Conservation (phyloP, 2,329 filamentous ascomycete species). For the Chalaropsis thielavioides region DNA sequence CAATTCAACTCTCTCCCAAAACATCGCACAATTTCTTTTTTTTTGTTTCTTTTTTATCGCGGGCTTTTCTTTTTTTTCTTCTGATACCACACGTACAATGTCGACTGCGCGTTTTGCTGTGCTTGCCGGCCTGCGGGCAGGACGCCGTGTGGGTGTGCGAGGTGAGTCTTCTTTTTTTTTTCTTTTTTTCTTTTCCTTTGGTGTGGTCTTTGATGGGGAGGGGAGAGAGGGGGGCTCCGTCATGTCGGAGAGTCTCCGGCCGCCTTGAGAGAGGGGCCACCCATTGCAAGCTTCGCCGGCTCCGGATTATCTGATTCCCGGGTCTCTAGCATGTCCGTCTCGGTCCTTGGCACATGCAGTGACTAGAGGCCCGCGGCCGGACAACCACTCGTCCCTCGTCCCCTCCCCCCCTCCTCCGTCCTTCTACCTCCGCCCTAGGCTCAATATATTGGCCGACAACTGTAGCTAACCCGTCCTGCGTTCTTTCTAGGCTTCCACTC, state of each 20-base stretch:
- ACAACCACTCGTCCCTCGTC: background rate
- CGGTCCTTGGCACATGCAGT: background rate
- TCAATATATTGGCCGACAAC: background rate
- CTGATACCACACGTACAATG: conserved; percentile 8
- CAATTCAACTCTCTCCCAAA: background rate
- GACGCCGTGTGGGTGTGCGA: conserved; percentile 10
- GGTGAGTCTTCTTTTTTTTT: conserved; percentile 14
- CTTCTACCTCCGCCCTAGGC: background rate
- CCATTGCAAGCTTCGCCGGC: background rate
- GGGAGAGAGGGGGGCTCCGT: background rate
- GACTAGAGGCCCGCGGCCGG: background rate
- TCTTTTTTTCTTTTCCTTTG: too few species aligned
- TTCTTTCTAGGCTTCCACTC: conserved; percentile 40
- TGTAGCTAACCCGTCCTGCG: background rate
- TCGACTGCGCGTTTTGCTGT: conserved; percentile 18
- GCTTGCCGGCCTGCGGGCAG: conserved; percentile 16
- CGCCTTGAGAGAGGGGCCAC: background rate
- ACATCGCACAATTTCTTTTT: background rate
- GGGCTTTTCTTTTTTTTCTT: background rate
- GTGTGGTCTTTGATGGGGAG: background rate
- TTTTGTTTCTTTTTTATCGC: conserved; percentile 6
- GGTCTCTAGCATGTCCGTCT: background rate
- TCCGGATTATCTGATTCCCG: background rate
- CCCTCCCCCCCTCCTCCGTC: background rate
- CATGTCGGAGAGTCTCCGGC: background rate